Evolutionary conservation across 2,329 filamentous ascomycete genomes (phyloP), one percentile per base, ranked within the genome.

Genomic region (Epichloe elymi): DNA sequence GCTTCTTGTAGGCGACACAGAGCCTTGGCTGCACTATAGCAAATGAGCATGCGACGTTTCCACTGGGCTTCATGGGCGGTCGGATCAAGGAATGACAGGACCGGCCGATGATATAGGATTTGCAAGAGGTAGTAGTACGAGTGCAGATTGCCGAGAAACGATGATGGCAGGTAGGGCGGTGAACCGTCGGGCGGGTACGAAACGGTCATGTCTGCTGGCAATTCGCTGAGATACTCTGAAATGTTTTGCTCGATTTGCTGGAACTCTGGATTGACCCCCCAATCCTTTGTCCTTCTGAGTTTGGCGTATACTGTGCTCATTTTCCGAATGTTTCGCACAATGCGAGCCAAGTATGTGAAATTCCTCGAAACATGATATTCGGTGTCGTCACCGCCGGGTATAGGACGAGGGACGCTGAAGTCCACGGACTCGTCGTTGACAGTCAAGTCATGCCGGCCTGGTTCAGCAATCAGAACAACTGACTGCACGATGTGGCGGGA

Each of bases 71-170:
- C 85, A 7, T 77, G 69, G 5, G 73, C 67, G 51, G 82, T 85
- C 1, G 85, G 85, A 52, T 90, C 85, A 51, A 90, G 80, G 51
- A 87, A 83, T 12, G 83, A 82, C 39, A 97, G 70, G 61, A 95
- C 89, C 19, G 91, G 90, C 41, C 91, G 80, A 64, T 95, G 85
- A 53, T 95, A 83, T 67, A 97, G 82, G 50, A 97, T 88, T 46
- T 91, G 76, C 14, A 82, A 84, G 17, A 97, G 74, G 58, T 94
- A 83, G 65, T 93, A 90, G 66, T 97, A 95, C 2, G 83, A 85
- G 63, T 95, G 87, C 66, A 95, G 74, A 61, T 95, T 95, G 37
- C 88, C 91, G 46, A 94, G 75, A 61, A 90, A 95, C 58, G 94
- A 86, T 7, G 87, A 91, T 3, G 87, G 79, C 17, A 96, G 74